A percentile compares a stretch with the other conserved stretches of the same genome.
phyloP scores from a whole-genome alignment of 441 rosid genomes.

The Arabidopsis hybrid region DNA sequence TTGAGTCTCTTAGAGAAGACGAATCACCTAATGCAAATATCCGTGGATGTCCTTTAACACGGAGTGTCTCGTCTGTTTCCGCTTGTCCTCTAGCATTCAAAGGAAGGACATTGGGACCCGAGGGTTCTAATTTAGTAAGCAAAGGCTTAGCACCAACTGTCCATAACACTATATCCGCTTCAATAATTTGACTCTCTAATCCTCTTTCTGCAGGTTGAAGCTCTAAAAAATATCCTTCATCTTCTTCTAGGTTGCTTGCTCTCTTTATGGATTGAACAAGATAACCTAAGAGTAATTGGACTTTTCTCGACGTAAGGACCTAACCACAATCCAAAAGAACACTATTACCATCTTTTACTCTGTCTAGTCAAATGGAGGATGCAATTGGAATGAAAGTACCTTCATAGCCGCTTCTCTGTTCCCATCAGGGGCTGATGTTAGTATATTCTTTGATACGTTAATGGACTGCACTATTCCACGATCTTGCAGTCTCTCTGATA shows the following conservation, averaged over 20 bases:
- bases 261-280: conserved; percentile 67
- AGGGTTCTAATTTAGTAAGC: conserved; percentile 71
- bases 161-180: conserved; percentile 89
- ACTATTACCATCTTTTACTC: conserved; percentile 1
- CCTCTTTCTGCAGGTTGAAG: conserved; percentile 88
- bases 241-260: conserved; percentile 48
- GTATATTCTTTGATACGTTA: conserved; percentile 77
- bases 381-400: conserved; percentile 47
- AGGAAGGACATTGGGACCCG: conserved; percentile 61
- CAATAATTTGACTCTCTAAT: conserved; percentile 65
- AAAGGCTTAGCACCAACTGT: conserved; percentile 87
- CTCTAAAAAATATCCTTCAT: conserved; percentile 70
- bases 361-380: conserved; percentile 18
- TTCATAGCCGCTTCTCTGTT: conserved; percentile 89
- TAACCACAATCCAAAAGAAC: conserved; percentile 44
- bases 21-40: conserved; percentile 94
- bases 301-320: conserved; percentile 90
- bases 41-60: conserved; percentile 94
- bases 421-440: conserved; percentile 84
- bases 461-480: conserved; percentile 83
- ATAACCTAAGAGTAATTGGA: conserved; percentile 83
- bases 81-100: conserved; percentile 87
- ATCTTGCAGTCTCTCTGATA: conserved; percentile 86
- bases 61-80: conserved; percentile 95
- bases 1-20: conserved; percentile 77